These are phyloP conservation scores for Diphasiastrum complanatum DNA, from an alignment of 83 land plant genomes.

Conservation along the genomic window DNA sequence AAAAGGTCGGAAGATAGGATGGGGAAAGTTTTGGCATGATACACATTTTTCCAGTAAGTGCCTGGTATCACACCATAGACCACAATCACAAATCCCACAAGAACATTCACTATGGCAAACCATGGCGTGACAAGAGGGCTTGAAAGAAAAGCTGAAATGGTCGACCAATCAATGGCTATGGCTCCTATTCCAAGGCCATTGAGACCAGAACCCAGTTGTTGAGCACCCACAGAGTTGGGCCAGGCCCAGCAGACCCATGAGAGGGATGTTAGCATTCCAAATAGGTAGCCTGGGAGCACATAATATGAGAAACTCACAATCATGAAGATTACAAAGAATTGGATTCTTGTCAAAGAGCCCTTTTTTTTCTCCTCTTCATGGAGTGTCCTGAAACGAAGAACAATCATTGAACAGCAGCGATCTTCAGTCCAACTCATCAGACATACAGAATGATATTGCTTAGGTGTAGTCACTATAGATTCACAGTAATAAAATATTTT, in stretches of 20 bases:
- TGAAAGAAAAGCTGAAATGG: conserved; percentile 12
- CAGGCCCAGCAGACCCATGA: conserved; percentile 37
- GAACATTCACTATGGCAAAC: conserved; percentile 23
- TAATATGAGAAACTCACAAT: conserved; percentile 34
- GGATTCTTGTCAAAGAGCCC: conserved; percentile 22
- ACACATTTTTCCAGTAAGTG: conserved; percentile 22
- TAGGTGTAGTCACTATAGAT: not conserved
- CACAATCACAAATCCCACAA: conserved; percentile 11
- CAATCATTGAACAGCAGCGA: not conserved
- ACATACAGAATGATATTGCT: not conserved
- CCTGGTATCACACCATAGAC: conserved; percentile 14
- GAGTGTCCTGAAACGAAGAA: conserved; percentile 35
- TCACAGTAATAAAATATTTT: not conserved
- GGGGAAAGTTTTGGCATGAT: conserved; percentile 22
- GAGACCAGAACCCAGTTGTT: conserved; percentile 36
- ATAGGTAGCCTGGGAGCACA: conserved; percentile 29
- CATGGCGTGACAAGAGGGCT: conserved; percentile 25
- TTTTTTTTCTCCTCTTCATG: conserved; percentile 42
- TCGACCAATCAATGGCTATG: conserved; percentile 20
- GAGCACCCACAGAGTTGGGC: conserved; percentile 24
- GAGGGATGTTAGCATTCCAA: conserved; percentile 20
- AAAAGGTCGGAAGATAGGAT: conserved; percentile 1
- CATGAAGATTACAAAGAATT: conserved; percentile 27
- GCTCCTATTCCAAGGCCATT: conserved; percentile 27
- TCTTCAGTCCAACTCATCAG: not conserved